Conservation (phyloP, 2,329 filamentous ascomycete species). For the Mollisia scopiformis region DNA sequence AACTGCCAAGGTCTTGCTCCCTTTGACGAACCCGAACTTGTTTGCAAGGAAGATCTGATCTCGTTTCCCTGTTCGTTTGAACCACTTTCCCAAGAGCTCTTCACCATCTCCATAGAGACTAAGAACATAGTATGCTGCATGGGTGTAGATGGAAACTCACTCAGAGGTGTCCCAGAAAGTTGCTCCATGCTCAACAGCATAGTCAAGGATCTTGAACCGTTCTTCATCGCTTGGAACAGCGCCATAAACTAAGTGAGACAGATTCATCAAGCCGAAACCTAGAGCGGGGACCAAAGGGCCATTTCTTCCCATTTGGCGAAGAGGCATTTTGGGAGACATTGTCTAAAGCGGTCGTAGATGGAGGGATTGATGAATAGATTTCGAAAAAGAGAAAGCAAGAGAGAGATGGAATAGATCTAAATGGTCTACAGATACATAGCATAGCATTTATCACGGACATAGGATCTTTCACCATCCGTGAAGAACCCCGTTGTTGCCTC, state of each 20-base stretch:
- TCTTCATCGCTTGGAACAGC: slow-evolving; percentile 35
- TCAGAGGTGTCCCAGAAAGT: slow-evolving; percentile 35
- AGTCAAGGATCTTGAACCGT: slow-evolving; percentile 42
- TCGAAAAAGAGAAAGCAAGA: no score
- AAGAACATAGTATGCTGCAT: not conserved
- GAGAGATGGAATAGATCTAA: no score
- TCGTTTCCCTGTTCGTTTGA: slow-evolving; percentile 45
- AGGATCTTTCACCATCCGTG: no score
- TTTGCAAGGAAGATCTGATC: slow-evolving; percentile 54
- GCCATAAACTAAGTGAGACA: slow-evolving; percentile 24
- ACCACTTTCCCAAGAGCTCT: slow-evolving; percentile 51
- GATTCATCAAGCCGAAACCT: slow-evolving; percentile 37
- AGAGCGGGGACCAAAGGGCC: slow-evolving; percentile 35
- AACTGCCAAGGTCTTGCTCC: slow-evolving; percentile 27
- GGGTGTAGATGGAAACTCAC: slow-evolving; percentile 11
- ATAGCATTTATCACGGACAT: no score
- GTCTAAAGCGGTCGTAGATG: not conserved
- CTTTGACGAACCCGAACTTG: slow-evolving; percentile 43
- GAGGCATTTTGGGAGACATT: slow-evolving; percentile 17
- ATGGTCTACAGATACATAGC: no score
- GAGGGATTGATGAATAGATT: not conserved
- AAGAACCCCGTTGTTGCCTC: no score
- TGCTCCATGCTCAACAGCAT: slow-evolving; percentile 40
- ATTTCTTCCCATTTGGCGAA: slow-evolving; percentile 37
- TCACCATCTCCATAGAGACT: slow-evolving; percentile 43